A percentile compares a stretch with the other conserved stretches of the same genome.
These are phyloP conservation scores for Cryptococcus floricola DNA, from an alignment of 1,284 basidiomycete species.

Conservation along the genomic window DNA sequence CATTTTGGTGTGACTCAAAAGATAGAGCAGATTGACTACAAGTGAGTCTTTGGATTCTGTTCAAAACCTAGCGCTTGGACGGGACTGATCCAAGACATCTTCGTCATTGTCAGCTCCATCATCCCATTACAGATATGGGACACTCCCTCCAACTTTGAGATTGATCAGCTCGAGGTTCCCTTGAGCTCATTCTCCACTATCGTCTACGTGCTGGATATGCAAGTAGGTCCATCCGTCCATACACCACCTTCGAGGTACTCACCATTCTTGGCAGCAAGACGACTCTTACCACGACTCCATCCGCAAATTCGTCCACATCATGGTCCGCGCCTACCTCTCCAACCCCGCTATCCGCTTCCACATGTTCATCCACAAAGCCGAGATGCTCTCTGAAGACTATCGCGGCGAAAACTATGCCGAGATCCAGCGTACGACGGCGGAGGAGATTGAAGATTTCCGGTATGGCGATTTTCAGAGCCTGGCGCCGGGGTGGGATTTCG, in stretches of 20 bases:
- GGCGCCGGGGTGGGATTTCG: conserved; percentile 28
- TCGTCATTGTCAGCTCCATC: conserved; percentile 62
- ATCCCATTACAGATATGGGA: conserved; percentile 95
- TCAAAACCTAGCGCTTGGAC: conserved; percentile 1
- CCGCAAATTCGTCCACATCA: conserved; percentile 70
- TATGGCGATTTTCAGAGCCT: conserved; percentile 26
- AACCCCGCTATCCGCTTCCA: conserved; percentile 80
- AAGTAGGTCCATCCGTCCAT: conserved; percentile 55
- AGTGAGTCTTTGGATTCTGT: conserved; percentile 58
- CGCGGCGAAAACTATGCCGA: conserved; percentile 83
- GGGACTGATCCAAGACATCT: neutral
- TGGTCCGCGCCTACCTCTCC: conserved; percentile 66
- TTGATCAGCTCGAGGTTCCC: conserved; percentile 67
- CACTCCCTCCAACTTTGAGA: conserved; percentile 77
- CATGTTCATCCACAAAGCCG: conserved; percentile 95
- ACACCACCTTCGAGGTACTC: neutral
- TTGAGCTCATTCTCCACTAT: conserved; percentile 72
- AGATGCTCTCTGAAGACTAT: conserved; percentile 87
- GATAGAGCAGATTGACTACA: conserved; percentile 68
- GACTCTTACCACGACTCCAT: conserved; percentile 63
- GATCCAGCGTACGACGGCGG: conserved; percentile 76
- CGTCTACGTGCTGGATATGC: conserved; percentile 95
- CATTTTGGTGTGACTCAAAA: conserved; percentile 84
- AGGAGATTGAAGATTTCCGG: conserved; percentile 71
- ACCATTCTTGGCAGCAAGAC: conserved; percentile 34